Evolutionary conservation across 2,329 filamentous ascomycete genomes (phyloP).

Genomic region (Cryphonectria naterciae): DNA sequence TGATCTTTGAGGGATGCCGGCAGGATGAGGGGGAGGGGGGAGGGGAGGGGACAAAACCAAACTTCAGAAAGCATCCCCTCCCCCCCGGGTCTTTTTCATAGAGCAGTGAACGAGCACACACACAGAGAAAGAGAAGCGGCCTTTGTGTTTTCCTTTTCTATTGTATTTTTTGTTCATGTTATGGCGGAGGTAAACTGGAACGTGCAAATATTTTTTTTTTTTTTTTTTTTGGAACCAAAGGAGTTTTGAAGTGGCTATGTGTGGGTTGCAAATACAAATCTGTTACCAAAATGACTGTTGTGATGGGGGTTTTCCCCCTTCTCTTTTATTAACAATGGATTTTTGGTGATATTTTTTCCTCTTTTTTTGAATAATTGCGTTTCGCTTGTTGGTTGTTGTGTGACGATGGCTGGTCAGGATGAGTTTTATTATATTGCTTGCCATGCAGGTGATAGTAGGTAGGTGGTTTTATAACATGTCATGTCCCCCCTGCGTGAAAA

Average conservation of each 20-base stretch:
- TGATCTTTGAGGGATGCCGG: background rate
- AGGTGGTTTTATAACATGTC: no score
- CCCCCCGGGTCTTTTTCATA: background rate
- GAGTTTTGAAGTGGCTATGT: slow-evolving; percentile 30
- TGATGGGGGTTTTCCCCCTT: no score
- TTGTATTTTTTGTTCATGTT: slow-evolving; percentile 7
- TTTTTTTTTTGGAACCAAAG: slow-evolving; percentile 24
- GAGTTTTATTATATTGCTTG: no score
- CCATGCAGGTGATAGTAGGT: no score
- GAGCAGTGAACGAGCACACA: slow-evolving; percentile 12
- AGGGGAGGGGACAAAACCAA: background rate
- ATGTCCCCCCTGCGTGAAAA: no score
- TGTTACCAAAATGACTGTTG: slow-evolving; percentile 6
- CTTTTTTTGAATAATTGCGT: no score
- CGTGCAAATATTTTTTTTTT: slow-evolving; percentile 16
- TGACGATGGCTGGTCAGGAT: no score
- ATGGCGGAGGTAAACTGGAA: slow-evolving; percentile 25
- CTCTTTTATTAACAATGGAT: no score
- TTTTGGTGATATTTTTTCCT: no score
- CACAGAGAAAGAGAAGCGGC: slow-evolving; percentile 8
- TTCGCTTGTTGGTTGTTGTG: no score
- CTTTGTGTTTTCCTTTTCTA: background rate
- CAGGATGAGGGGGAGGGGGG: background rate
- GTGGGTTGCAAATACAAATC: slow-evolving; percentile 28
- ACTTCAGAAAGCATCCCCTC: no score